These are phyloP conservation scores for Saxispiralis lemnorum DNA, from an alignment of 495 filamentous ascomycete species.

Conservation along the genomic window DNA sequence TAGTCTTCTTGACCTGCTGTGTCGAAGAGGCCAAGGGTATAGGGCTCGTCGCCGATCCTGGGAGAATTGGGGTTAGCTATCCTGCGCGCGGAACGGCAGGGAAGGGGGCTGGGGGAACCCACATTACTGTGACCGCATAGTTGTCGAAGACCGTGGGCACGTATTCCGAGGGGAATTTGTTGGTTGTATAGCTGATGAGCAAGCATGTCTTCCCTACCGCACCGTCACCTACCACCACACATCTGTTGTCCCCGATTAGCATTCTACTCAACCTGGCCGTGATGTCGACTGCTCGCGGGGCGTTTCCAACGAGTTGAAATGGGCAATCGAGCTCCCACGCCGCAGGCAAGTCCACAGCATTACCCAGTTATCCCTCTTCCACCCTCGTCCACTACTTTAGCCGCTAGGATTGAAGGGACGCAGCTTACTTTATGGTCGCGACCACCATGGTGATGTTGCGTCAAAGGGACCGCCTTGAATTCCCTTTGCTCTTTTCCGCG, in stretches of 20 bases:
- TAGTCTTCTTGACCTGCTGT: conserved; percentile 99
- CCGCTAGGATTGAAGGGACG: conserved; percentile 4
- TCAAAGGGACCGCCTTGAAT: too few relatives aligned
- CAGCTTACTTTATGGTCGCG: conserved; percentile 65
- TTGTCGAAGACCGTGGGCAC: conserved; percentile 98
- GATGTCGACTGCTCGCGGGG: too few relatives aligned
- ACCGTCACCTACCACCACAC: conserved; percentile 97
- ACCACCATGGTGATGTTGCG: conserved; percentile 46
- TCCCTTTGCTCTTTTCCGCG: too few relatives aligned
- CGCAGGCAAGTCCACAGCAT: too few relatives aligned
- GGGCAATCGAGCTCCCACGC: too few relatives aligned
- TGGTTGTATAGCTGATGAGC: conserved; percentile 96
- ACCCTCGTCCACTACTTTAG: too few relatives aligned
- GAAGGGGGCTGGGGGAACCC: conserved; percentile 29
- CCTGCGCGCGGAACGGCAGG: background rate
- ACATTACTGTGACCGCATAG: conserved; percentile 99
- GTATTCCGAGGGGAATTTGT: conserved; percentile 99
- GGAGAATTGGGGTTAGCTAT: background rate
- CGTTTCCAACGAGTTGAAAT: too few relatives aligned
- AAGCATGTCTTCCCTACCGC: conserved; percentile 98
- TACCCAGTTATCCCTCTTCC: too few relatives aligned
- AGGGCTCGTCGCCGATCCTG: conserved; percentile 98
- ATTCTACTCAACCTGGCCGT: too few relatives aligned
- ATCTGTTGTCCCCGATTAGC: conserved; percentile 34
- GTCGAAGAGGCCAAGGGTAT: conserved; percentile 93